Evolutionary conservation across 1,284 basidiomycete species (phyloP).

Genomic region (Austropuccinia psidii): DNA sequence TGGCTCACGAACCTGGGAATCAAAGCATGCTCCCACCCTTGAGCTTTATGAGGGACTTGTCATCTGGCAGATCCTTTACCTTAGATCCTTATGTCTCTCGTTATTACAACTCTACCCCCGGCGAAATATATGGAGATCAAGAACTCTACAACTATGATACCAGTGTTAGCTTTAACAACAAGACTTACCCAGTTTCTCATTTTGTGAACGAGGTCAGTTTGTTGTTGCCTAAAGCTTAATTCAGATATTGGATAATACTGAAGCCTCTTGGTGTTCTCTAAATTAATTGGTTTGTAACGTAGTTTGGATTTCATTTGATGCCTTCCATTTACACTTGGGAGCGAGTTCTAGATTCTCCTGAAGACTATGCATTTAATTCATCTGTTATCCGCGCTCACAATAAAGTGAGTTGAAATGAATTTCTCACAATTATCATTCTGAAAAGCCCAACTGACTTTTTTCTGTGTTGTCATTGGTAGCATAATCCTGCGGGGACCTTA

Average conservation of each 20-base stretch:
- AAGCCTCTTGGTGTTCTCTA: not conserved
- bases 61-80: conserved; percentile 53
- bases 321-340: conserved; percentile 61
- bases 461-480: conserved; percentile 15
- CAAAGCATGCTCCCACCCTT: too few relatives aligned
- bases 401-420: conserved; percentile 50
- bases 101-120: conserved; percentile 54
- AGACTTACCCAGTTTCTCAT: conserved; percentile 56
- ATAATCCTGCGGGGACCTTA: conserved; percentile 41
- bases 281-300: not conserved
- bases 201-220: conserved; percentile 54
- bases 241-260: too few relatives aligned
- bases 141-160: conserved; percentile 60
- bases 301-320: conserved; percentile 61
- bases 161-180: conserved; percentile 55
- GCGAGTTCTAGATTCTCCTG: conserved; percentile 53
- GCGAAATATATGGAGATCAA: conserved; percentile 57
- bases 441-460: too few relatives aligned
- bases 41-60: conserved; percentile 40
- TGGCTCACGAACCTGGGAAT: conserved; percentile 27
- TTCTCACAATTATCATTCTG: not conserved
- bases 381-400: conserved; percentile 57
- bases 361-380: conserved; percentile 58
- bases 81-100: conserved; percentile 57
- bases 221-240: not conserved